These are phyloP conservation scores for Nematodospora valgi DNA, from an alignment of 805 yeast species.

Conservation along the genomic window DNA sequence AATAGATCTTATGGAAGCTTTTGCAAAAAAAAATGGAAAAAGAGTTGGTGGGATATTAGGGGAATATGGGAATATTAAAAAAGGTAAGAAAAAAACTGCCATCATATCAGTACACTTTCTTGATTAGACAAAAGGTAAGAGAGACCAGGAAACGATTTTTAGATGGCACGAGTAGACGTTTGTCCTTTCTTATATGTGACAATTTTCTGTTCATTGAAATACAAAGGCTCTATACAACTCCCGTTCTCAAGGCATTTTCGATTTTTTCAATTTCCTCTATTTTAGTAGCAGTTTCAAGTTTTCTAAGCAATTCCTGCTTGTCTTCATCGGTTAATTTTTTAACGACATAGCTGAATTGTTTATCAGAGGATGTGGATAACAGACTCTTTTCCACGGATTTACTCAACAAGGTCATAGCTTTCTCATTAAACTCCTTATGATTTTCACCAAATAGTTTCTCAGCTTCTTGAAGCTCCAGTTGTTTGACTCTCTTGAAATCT, in stretches of 20 bases:
- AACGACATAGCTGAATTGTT: slow-evolving; percentile 32
- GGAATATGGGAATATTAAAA: too few relatives aligned
- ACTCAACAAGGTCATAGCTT: slow-evolving; percentile 5
- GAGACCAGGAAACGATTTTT: too few relatives aligned
- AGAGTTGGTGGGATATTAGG: too few relatives aligned
- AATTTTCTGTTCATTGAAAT: too few relatives aligned
- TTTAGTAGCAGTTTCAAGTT: slow-evolving; percentile 60
- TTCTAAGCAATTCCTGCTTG: slow-evolving; percentile 44
- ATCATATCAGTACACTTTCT: too few relatives aligned
- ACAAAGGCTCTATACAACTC: slow-evolving; percentile 6
- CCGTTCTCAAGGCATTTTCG: slow-evolving; percentile 47
- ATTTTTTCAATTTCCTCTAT: slow-evolving; percentile 73
- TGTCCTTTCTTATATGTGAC: too few relatives aligned
- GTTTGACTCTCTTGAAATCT: slow-evolving; percentile 64
- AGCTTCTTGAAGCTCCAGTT: slow-evolving; percentile 49
- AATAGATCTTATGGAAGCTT: too few relatives aligned
- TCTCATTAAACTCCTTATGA: slow-evolving; percentile 1
- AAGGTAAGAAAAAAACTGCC: too few relatives aligned
- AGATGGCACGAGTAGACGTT: too few relatives aligned
- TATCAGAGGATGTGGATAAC: slow-evolving; percentile 1
- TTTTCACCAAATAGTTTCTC: slow-evolving; percentile 35
- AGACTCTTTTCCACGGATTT: not conserved
- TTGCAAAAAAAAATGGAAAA: too few relatives aligned
- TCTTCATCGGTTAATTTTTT: slow-evolving; percentile 54
- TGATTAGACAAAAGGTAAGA: too few relatives aligned